A percentile compares a stretch with the other conserved stretches of the same genome.
phyloP scores from a whole-genome alignment of 2,329 filamentous ascomycete species.

The Alternaria triticina region DNA sequence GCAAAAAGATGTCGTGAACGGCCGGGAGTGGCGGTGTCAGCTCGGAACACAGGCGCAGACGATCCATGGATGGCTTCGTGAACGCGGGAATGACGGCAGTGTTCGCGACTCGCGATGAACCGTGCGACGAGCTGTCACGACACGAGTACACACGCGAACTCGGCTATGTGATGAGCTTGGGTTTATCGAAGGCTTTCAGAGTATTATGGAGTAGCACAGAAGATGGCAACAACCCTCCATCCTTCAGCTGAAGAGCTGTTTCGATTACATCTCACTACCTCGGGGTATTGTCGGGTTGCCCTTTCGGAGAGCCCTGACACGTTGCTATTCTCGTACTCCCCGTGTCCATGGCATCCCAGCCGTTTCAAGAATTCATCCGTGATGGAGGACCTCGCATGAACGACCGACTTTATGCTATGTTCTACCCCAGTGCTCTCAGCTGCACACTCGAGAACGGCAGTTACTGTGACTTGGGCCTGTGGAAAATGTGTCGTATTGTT shows the following conservation, averaged over 20 bases:
- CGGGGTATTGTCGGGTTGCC: neutral
- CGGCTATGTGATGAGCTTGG: neutral
- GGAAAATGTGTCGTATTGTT: neutral
- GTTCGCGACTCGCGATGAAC: neutral
- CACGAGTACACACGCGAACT: neutral
- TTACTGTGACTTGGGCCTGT: neutral
- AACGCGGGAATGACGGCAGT: neutral
- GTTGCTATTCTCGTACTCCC: slow-evolving; percentile 2
- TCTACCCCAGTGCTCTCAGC: neutral
- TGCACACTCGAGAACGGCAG: neutral
- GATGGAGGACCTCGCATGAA: slow-evolving; percentile 8
- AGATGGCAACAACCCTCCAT: neutral
- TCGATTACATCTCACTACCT: neutral
- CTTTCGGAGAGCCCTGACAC: neutral
- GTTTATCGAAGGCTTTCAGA: neutral
- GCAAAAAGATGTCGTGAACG: neutral
- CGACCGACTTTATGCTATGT: slow-evolving; percentile 3
- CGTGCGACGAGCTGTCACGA: neutral
- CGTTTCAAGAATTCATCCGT: slow-evolving; percentile 3
- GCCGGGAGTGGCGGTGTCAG: slow-evolving; percentile 7
- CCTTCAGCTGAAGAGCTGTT: neutral
- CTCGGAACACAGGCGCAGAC: neutral
- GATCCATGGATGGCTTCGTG: neutral
- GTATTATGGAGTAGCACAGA: neutral
- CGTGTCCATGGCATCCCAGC: neutral